Percentiles rank a stretch among this genome's conserved stretches.
Conservation (phyloP, 2,329 filamentous ascomycete genomes). For the Trichoderma sp. region DNA sequence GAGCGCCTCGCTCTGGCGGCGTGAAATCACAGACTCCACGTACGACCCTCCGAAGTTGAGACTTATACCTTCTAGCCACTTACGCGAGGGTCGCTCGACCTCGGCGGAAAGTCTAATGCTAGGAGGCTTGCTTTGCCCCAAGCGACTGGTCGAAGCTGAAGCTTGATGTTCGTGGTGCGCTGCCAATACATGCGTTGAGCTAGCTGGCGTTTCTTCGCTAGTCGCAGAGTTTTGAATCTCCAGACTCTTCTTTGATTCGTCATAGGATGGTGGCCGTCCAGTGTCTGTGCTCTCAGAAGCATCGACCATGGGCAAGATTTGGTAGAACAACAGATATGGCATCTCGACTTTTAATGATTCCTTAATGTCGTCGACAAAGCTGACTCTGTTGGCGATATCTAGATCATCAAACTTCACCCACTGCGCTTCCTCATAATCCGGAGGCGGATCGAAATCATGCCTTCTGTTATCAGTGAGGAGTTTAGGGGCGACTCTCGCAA, state of each 20-base stretch:
- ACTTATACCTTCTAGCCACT: constrained; percentile 45
- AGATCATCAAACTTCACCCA: constrained; percentile 96
- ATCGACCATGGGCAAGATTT: constrained; percentile 84
- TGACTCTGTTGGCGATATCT: constrained; percentile 65
- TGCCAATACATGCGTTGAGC: constrained; percentile 4
- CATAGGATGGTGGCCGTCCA: constrained; percentile 62
- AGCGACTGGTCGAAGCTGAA: constrained; percentile 28
- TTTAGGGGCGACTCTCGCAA: constrained; percentile 73
- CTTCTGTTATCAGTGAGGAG: constrained; percentile 61
- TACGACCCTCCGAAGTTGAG: constrained; percentile 36
- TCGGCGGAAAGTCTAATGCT: constrained; percentile 60
- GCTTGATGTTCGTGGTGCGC: constrained; percentile 33
- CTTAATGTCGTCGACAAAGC: constrained; percentile 74
- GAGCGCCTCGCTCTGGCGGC: constrained; percentile 54
- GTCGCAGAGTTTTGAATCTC: constrained; percentile 34
- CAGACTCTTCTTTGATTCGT: constrained; percentile 51
- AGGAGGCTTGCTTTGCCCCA: constrained; percentile 42
- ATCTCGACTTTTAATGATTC: constrained; percentile 80
- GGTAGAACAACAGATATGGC: constrained; percentile 93
- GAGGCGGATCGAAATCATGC: constrained; percentile 58
- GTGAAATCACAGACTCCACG: constrained; percentile 41
- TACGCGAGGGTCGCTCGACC: constrained; percentile 50
- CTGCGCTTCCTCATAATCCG: constrained; percentile 68
- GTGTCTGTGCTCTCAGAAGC: constrained; percentile 53
- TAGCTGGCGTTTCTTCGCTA: constrained; percentile 26